phyloP scores from a whole-genome alignment of 2,329 filamentous ascomycete species.

The Aspergillus ochraceus region DNA sequence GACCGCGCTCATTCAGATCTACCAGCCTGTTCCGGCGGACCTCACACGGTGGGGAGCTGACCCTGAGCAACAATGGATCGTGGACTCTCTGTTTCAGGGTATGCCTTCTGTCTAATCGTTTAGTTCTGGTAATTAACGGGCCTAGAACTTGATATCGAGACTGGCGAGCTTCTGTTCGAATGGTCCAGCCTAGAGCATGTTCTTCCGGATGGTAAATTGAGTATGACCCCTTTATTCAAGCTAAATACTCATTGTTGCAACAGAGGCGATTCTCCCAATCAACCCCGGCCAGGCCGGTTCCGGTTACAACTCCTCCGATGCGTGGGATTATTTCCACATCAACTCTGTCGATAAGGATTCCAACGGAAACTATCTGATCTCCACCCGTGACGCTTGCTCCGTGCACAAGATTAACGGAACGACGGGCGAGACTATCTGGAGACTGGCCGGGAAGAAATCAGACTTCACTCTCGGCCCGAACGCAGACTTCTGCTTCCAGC shows the following conservation, averaged over 20 bases:
- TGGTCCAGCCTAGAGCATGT: conserved; percentile 60
- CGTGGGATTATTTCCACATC: conserved; percentile 56
- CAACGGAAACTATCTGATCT: conserved; percentile 50
- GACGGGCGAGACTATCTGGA: conserved; percentile 51
- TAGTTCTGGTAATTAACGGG: neutral
- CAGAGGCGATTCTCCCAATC: conserved; percentile 49
- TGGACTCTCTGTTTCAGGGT: conserved; percentile 57
- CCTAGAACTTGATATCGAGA: conserved; percentile 50
- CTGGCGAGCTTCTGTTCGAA: conserved; percentile 58
- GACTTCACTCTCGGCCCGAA: conserved; percentile 45
- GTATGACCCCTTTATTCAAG: too few species aligned
- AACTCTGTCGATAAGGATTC: conserved; percentile 44
- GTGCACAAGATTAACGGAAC: conserved; percentile 51
- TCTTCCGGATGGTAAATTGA: conserved; percentile 47
- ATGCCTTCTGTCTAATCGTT: conserved; percentile 23
- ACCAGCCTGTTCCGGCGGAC: conserved; percentile 51
- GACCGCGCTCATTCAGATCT: conserved; percentile 56
- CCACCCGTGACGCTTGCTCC: conserved; percentile 47
- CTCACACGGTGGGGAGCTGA: conserved; percentile 49
- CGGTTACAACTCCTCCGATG: conserved; percentile 38
- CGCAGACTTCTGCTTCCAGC: conserved; percentile 53
- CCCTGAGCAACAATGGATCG: conserved; percentile 56
- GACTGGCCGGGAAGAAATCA: conserved; percentile 46
- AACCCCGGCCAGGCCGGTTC: conserved; percentile 47
- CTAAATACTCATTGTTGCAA: too few species aligned